These are phyloP conservation scores for Aspergillus sp. DNA, from an alignment of 2,329 filamentous ascomycete species.

Conservation along the genomic window DNA sequence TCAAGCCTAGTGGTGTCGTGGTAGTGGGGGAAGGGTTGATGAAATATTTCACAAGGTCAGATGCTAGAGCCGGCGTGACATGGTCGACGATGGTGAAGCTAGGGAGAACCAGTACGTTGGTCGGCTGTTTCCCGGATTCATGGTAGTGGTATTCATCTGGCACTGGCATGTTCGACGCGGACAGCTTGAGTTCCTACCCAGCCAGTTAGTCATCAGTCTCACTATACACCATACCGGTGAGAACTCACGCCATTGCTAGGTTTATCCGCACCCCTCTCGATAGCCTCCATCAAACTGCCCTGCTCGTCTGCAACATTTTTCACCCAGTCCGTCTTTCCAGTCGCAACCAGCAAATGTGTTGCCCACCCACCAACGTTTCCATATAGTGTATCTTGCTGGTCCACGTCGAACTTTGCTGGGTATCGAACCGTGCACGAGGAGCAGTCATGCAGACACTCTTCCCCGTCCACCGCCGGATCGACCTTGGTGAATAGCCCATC, in stretches of 20 bases:
- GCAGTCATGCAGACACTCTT: constrained; percentile 87
- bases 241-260: constrained; percentile 62
- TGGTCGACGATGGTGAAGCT: constrained; percentile 79
- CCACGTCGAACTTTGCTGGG: constrained; percentile 67
- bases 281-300: constrained; percentile 49
- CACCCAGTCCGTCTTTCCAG: constrained; percentile 33
- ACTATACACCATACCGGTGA: no score
- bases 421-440: constrained; percentile 73
- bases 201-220: constrained; percentile 31
- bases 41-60: constrained; percentile 65
- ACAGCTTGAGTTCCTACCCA: constrained; percentile 74
- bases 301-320: constrained; percentile 27
- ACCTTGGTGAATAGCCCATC: constrained; percentile 68
- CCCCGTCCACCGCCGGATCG: constrained; percentile 72
- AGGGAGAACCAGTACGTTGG: constrained; percentile 77
- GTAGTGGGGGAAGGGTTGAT: constrained; percentile 69
- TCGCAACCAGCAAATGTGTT: constrained; percentile 33
- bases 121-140: constrained; percentile 59
- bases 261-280: constrained; percentile 45
- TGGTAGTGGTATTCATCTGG: constrained; percentile 59
- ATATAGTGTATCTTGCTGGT: constrained; percentile 66
- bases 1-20: constrained; percentile 58
- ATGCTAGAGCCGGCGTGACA: constrained; percentile 70
- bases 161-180: constrained; percentile 84
- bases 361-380: constrained; percentile 32